These are phyloP conservation scores for Tilletiopsis washingtonensis DNA, from an alignment of 1,284 basidiomycete species.

Conservation along the genomic window DNA sequence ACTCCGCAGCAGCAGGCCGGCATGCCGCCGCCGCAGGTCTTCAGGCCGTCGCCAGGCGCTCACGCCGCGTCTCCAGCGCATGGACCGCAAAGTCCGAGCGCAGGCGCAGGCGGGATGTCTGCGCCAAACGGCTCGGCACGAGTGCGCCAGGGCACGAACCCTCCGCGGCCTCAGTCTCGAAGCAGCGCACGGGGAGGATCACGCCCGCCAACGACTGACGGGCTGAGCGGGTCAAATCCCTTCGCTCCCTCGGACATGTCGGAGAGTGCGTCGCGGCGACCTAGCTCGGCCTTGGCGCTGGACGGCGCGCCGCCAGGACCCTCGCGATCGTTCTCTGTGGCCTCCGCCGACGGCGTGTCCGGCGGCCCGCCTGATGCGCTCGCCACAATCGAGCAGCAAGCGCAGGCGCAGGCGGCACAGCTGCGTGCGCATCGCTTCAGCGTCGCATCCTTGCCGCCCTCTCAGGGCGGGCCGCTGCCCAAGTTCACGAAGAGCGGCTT, in stretches of 20 bases:
- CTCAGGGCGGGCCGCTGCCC: slow-evolving; percentile 45
- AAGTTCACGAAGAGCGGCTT: slow-evolving; percentile 42
- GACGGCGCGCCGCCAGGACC: neutral
- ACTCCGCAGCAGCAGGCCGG: neutral
- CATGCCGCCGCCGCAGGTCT: neutral
- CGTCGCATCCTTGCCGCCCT: slow-evolving; percentile 22
- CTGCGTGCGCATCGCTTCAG: neutral
- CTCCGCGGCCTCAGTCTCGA: no score
- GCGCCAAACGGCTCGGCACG: no score
- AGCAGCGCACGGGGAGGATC: no score
- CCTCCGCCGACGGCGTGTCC: slow-evolving; percentile 1
- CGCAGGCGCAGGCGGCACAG: slow-evolving; percentile 1
- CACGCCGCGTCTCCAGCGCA: no score
- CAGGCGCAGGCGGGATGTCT: no score
- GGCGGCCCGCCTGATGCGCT: slow-evolving; percentile 6
- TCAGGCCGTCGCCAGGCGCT: no score
- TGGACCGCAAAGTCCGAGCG: no score
- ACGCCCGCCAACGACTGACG: no score
- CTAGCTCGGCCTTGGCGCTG: neutral
- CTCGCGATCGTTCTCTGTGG: neutral
- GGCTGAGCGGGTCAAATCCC: no score
- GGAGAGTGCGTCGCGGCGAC: no score
- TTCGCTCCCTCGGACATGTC: no score
- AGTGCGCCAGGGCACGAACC: no score
- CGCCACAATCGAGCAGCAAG: slow-evolving; percentile 8